A percentile compares a stretch with the other conserved stretches of the same genome.
These are phyloP conservation scores for Saitozyma podzolica DNA, from an alignment of 768 basidiomycete species.

Conservation along the genomic window DNA sequence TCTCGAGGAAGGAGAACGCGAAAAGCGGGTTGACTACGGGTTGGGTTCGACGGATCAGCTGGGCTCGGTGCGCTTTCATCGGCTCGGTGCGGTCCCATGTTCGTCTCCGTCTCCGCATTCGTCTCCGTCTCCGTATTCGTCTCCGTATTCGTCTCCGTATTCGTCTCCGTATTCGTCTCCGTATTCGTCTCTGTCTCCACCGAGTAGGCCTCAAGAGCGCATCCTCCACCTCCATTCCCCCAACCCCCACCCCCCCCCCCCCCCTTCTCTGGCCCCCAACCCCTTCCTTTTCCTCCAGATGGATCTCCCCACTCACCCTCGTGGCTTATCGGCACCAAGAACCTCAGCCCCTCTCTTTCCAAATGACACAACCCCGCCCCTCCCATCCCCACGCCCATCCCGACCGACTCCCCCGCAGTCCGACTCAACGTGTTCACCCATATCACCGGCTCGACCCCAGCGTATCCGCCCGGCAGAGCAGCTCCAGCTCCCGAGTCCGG, in stretches of 20 bases:
- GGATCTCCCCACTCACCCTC: constrained; percentile 65
- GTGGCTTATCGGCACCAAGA: constrained; percentile 78
- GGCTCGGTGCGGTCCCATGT: neutral
- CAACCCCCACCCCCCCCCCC: neutral
- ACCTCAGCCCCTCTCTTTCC: constrained; percentile 69
- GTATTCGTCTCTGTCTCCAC: too few relatives aligned
- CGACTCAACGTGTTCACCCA: constrained; percentile 43
- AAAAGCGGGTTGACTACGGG: constrained; percentile 78
- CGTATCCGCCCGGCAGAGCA: neutral
- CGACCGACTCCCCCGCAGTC: constrained; percentile 9
- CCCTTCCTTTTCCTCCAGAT: neutral
- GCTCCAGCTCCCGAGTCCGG: neutral
- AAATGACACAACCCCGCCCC: constrained; percentile 75
- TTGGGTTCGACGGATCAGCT: constrained; percentile 2
- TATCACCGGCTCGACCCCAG: constrained; percentile 45
- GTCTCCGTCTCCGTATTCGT: neutral
- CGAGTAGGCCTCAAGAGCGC: too few relatives aligned
- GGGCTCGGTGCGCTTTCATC: neutral
- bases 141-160: too few relatives aligned
- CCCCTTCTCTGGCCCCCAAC: neutral
- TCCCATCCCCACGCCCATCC: constrained; percentile 25
- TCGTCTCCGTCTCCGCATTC: neutral
- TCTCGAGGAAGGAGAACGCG: constrained; percentile 82
- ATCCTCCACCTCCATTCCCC: neutral
- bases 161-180: too few relatives aligned